phyloP scores from a whole-genome alignment of 371 early-diverging fungal species.

The Mucor ambiguus region DNA sequence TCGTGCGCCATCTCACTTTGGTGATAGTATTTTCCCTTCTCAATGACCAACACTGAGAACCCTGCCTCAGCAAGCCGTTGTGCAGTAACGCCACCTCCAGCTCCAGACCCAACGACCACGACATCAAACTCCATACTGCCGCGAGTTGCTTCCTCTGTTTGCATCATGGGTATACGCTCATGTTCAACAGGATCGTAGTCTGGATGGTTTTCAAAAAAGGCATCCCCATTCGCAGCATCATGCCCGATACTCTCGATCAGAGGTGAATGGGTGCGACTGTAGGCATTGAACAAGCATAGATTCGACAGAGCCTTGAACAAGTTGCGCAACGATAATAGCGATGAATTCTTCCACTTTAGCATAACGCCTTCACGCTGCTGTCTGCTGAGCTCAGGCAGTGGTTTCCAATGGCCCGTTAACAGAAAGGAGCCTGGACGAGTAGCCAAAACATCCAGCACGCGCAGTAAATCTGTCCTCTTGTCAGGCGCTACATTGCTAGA shows the following conservation, averaged over 20 bases:
- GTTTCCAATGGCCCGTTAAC: conserved; percentile 52
- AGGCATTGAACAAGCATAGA: conserved; percentile 16
- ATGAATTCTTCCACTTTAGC: conserved; percentile 45
- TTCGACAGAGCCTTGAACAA: conserved; percentile 29
- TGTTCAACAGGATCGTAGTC: conserved; percentile 31
- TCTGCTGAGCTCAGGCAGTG: conserved; percentile 46
- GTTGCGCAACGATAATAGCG: conserved; percentile 45
- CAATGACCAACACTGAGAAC: conserved; percentile 66
- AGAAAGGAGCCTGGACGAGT: conserved; percentile 52
- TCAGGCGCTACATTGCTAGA: conserved; percentile 5
- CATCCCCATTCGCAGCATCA: conserved; percentile 47
- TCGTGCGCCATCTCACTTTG: conserved; percentile 50
- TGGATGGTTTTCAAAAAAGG: conserved; percentile 43
- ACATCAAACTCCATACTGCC: conserved; percentile 53
- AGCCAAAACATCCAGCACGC: conserved; percentile 11
- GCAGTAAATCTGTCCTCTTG: conserved; percentile 14
- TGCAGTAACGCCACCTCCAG: conserved; percentile 73
- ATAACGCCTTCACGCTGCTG: conserved; percentile 52
- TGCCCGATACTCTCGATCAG: conserved; percentile 10
- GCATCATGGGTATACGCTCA: conserved; percentile 40
- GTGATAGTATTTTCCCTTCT: conserved; percentile 63
- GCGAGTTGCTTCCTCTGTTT: conserved; percentile 28
- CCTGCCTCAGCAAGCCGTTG: conserved; percentile 66
- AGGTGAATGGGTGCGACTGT: conserved; percentile 7
- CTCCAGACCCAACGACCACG: conserved; percentile 71